Evolutionary conservation across 352 stramenopile genomes (phyloP), one percentile per base, ranked within the genome.

Genomic region (Plasmopara viticola): DNA sequence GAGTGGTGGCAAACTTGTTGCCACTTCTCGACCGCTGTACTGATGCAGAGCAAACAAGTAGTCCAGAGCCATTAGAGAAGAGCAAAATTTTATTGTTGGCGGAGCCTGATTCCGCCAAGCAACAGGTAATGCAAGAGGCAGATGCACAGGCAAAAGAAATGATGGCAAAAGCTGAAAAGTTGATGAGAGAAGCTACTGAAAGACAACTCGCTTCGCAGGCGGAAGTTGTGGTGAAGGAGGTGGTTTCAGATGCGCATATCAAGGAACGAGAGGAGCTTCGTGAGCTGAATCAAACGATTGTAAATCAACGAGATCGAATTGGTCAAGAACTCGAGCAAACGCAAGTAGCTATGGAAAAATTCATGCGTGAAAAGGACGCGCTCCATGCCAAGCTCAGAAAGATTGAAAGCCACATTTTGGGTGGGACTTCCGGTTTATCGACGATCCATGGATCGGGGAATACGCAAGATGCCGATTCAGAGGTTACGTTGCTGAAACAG

Each of bases 391-490:
- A 90, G 43, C 68, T 93, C 9, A 68, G 77, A 51, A 90, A 89
- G 55, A 93, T 93, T 34, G 78, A 88, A 48, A 80, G 78, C 15
- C 78, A 90, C 39, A 90, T 93, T 53, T 64, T 89, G 4, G 74
- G 80, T 31, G 75, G 75, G 2, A 30, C 72, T 0, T 84, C 65
- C 2, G 43, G 29, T 25, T 58, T 51, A 14, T 62, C 39, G 9
- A 64, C 52, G 4, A 56, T 42, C 2, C 41, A 62, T 6, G 30
- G 62, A 6, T 48, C 60, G 7, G 15, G 29, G 2, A 54, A 33
- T 17, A 38, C 43, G 13, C 47, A 50, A 3, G 39, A 62, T 33
- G 69, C 66, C 0, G 77, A 88, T 57, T 80, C 81, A n/a, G 79
- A 92, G 55, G 58, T 92, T 10, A 68, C 79, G 0, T 57, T 92